These are phyloP conservation scores for Poteriospumella lacustris DNA, from an alignment of 108 stramenopile species.

Conservation along the genomic window DNA sequence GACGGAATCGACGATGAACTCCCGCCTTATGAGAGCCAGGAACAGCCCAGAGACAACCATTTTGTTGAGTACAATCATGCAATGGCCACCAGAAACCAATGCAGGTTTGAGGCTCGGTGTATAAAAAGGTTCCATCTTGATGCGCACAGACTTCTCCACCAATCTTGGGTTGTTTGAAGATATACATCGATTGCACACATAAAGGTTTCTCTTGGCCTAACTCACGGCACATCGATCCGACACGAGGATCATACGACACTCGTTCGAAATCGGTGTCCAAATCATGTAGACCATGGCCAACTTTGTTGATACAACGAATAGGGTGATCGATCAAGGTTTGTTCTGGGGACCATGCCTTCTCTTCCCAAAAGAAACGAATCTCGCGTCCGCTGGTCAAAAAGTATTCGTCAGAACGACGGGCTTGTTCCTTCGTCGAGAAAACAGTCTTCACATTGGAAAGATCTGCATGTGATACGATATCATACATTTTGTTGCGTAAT, in stretches of 20 bases:
- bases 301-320: constrained; percentile 45
- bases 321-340: constrained; percentile 35
- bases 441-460: constrained; percentile 37
- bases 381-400: constrained; percentile 47
- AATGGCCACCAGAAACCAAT: constrained; percentile 54
- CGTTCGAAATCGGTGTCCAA: constrained; percentile 40
- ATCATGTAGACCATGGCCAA: constrained; percentile 53
- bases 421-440: constrained; percentile 42
- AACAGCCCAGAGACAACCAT: constrained; percentile 55
- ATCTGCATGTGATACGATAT: constrained; percentile 31
- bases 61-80: constrained; percentile 42
- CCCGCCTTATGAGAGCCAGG: constrained; percentile 43
- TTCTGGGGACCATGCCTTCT: constrained; percentile 37
- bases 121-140: constrained; percentile 54
- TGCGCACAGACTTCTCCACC: constrained; percentile 48
- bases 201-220: constrained; percentile 36
- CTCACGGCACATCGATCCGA: constrained; percentile 30
- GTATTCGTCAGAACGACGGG: constrained; percentile 41
- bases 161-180: constrained; percentile 55
- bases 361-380: constrained; percentile 49
- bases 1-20: constrained; percentile 44
- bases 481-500: constrained; percentile 31
- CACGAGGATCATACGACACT: constrained; percentile 40
- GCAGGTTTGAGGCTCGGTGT: constrained; percentile 52
- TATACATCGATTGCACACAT: constrained; percentile 52